These are phyloP conservation scores for Ophiognomonia clavigignenti-juglandacearum DNA, from an alignment of 2,329 filamentous ascomycete genomes.

Conservation along the genomic window DNA sequence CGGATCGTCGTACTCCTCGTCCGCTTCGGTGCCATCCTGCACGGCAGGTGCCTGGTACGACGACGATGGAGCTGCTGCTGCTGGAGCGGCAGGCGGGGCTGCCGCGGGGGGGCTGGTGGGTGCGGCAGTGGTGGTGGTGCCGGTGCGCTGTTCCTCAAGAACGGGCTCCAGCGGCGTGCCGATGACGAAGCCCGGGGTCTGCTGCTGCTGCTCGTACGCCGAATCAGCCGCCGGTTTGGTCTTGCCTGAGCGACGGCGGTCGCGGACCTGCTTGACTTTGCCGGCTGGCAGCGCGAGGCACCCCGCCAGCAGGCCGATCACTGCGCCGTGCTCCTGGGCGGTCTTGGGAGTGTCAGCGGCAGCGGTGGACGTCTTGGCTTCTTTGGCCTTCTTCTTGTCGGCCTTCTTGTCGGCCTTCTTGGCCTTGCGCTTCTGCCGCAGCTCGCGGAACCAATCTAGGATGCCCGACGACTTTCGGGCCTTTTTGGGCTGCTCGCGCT, in stretches of 20 bases:
- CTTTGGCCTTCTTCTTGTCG: background rate
- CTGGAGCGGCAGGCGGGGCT: background rate
- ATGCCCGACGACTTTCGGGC: background rate
- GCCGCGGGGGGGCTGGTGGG: background rate
- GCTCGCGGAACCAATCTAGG: background rate
- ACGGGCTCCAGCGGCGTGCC: background rate
- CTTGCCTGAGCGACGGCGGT: slow-evolving; percentile 4
- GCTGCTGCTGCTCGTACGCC: background rate
- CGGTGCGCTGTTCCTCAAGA: background rate
- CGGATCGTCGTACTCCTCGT: background rate
- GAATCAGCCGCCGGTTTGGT: background rate
- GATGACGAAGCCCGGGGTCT: background rate
- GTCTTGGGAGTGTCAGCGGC: background rate
- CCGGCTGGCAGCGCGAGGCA: slow-evolving; percentile 1
- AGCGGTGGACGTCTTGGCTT: background rate
- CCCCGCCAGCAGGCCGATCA: slow-evolving; percentile 2
- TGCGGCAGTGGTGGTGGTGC: background rate
- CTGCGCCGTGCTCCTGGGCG: slow-evolving; percentile 3
- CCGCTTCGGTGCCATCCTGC: background rate
- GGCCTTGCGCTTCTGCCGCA: background rate
- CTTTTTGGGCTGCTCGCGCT: background rate
- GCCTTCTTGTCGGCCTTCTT: background rate
- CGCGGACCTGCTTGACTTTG: slow-evolving; percentile 3
- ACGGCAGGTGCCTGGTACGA: background rate
- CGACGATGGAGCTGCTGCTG: background rate